Percentiles rank a stretch among this genome's conserved stretches.
Evolutionary conservation across 805 yeast genomes (phyloP).

Genomic region (Blastobotrys terrestris): DNA sequence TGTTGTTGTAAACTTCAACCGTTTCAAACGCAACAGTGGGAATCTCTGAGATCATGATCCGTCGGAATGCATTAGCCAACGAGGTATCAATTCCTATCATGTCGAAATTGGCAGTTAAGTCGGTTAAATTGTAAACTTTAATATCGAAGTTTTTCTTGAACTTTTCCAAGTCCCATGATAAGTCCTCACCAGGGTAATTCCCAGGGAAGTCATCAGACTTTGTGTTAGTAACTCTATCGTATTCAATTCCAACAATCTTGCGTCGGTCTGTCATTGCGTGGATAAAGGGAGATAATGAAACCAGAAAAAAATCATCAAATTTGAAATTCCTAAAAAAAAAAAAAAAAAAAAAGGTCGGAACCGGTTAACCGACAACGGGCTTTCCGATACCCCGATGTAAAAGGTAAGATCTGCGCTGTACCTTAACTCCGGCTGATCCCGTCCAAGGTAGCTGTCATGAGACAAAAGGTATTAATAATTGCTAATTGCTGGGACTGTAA

Average conservation of each 20-base stretch:
- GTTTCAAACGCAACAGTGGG: conserved; percentile 95
- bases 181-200: conserved; percentile 54
- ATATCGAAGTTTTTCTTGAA: conserved; percentile 67
- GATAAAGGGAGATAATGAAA: not conserved
- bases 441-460: too few species aligned
- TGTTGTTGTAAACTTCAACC: conserved; percentile 85
- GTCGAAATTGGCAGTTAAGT: conserved; percentile 70
- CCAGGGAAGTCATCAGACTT: conserved; percentile 92
- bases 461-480: too few species aligned
- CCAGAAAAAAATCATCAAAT: not conserved
- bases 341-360: too few species aligned
- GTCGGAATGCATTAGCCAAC: conserved; percentile 90
- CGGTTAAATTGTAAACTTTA: conserved; percentile 56
- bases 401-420: too few species aligned
- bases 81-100: conserved; percentile 83
- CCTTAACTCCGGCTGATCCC: too few species aligned
- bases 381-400: too few species aligned
- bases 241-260: conserved; percentile 78
- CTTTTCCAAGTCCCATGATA: conserved; percentile 77
- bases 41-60: conserved; percentile 94
- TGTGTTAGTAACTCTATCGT: conserved; percentile 83
- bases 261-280: conserved; percentile 13
- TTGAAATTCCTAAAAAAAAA: not conserved
- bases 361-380: too few species aligned
- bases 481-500: too few species aligned